Evolutionary conservation across 164 flowering plant species (phyloP), one percentile per base, ranked within the genome.

Genomic region (Euptelea pleiosperma): DNA sequence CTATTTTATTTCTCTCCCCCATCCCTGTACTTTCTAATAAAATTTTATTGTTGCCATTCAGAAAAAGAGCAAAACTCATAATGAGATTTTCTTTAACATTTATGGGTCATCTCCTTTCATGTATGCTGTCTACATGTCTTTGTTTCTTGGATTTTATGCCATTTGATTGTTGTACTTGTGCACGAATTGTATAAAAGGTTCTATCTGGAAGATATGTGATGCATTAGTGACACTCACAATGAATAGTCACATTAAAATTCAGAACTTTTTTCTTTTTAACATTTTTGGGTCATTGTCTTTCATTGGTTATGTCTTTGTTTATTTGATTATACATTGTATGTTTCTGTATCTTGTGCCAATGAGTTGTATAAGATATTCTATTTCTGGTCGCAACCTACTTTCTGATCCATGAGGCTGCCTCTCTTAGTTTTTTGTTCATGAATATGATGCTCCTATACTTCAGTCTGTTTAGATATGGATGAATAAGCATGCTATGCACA

Each of bases 341-440:
- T 41, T 55, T 26, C 1, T 44, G 16, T 22, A 10, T 8, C 14
- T 8, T 16, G 11, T 25, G 21, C 16, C 15, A 14, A n/a, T 24
- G 21, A 55, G 19, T 21, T 28, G 22, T 26, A 15, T n/a, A 41
- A 7, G 21, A 41, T 55, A 35, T 35, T 34, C 30, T 10, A 22
- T 45, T 51, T 37, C 8, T 7, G 10, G 21, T 4, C 25, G 31
- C 58, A 35, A 15, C 33, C 28, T 47, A 12, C 31, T 3, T 22
- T 47, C 30, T 47, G 52, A 26, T 45, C 49, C 28, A 21, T 45
- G 49, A 21, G 7, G 18, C 29, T 25, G 52, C 16, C 33, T 47
- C 33, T 22, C 33, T 14, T 25, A 25, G 33, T 26, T 25, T 25
- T 47, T 24, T 46, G 1, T 26, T 47, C 31, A 14, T 46, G 31